Evolutionary conservation across 345 rosid species (phyloP).

Genomic region (Populus nigra): DNA sequence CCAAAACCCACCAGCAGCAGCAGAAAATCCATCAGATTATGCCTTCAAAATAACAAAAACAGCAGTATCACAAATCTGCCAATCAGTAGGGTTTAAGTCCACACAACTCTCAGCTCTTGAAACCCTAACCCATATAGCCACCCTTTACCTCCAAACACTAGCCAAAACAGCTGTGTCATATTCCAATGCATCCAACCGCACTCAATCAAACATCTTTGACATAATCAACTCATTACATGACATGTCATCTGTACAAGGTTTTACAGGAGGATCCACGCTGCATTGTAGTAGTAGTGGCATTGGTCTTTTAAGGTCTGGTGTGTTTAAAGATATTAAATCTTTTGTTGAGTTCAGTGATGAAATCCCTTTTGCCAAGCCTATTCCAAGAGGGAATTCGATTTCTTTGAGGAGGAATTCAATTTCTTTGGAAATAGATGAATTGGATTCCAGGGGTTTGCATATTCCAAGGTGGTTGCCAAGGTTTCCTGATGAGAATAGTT

Average conservation of each 20-base stretch:
- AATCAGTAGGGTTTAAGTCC: constrained; percentile 45
- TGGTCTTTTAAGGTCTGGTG: constrained; percentile 32
- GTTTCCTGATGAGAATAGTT: constrained; percentile 28
- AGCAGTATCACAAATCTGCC: constrained; percentile 63
- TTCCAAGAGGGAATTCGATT: constrained; percentile 23
- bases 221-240: constrained; percentile 46
- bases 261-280: constrained; percentile 42
- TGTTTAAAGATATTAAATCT: constrained; percentile 27
- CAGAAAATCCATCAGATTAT: constrained; percentile 25
- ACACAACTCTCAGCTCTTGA: constrained; percentile 44
- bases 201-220: constrained; percentile 51
- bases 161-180: constrained; percentile 38
- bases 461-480: constrained; percentile 42
- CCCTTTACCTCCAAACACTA: constrained; percentile 39
- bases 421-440: not conserved
- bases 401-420: not conserved
- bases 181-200: constrained; percentile 46
- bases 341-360: constrained; percentile 41
- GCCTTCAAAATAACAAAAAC: constrained; percentile 39
- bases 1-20: not conserved
- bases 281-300: constrained; percentile 14
- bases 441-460: constrained; percentile 6
- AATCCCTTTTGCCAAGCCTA: constrained; percentile 57
- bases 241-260: constrained; percentile 33
- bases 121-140: constrained; percentile 42